A percentile compares a stretch with the other conserved stretches of the same genome.
Evolutionary conservation across 2,329 filamentous ascomycete species (phyloP).

Genomic region (Colletotrichum sp.): DNA sequence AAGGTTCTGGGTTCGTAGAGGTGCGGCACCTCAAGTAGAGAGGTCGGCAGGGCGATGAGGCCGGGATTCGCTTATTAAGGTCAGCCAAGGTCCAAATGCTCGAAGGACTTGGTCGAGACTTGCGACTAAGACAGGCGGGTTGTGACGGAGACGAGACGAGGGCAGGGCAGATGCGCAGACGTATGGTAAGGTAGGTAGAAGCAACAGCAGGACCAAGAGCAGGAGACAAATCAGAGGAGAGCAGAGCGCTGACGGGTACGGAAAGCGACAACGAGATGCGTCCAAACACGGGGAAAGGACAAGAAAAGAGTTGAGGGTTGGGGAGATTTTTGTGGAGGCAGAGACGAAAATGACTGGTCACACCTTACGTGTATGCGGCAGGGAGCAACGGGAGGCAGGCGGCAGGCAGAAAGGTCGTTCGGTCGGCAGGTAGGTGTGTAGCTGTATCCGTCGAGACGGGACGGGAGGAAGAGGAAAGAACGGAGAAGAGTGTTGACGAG

Average conservation of each 20-base stretch:
- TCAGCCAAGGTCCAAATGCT: background rate
- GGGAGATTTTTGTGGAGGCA: conserved; percentile 5
- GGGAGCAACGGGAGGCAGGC: background rate
- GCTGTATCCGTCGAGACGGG: background rate
- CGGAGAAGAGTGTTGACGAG: background rate
- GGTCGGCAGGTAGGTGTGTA: background rate
- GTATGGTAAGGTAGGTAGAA: background rate
- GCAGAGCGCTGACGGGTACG: background rate
- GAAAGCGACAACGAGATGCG: background rate
- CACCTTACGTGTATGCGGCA: conserved; percentile 11
- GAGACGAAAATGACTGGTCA: conserved; percentile 18
- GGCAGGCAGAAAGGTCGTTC: background rate
- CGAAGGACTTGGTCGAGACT: background rate
- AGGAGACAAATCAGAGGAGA: background rate
- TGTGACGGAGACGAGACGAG: background rate
- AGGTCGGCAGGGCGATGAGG: background rate
- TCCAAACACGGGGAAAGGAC: background rate
- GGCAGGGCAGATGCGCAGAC: background rate
- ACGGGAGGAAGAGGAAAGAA: background rate
- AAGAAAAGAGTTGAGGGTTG: conserved; percentile 13
- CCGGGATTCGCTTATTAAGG: conserved; percentile 1
- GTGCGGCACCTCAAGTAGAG: background rate
- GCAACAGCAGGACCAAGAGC: background rate
- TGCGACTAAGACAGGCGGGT: background rate
- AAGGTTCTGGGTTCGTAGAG: background rate